Evolutionary conservation across 2,329 filamentous ascomycete genomes (phyloP), one percentile per base, ranked within the genome.

Genomic region (Pyrenochaeta sp.): DNA sequence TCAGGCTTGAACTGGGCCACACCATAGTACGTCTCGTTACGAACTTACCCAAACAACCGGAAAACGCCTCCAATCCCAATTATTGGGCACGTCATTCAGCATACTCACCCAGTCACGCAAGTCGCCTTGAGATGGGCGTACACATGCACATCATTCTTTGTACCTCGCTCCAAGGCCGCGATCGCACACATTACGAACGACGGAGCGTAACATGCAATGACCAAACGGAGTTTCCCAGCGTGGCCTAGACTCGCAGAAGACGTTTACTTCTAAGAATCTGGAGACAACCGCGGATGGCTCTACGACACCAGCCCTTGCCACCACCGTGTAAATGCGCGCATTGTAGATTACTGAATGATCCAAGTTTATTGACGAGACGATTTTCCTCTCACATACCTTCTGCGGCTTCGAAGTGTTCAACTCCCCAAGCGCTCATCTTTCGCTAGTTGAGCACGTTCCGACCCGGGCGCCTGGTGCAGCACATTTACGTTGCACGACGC

Each of bases 61-160:
- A 44, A 28, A 3, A 15, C 2, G 22, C 15, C 42, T 44, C 25
- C 25, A 27, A 44, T 44, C 24, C 25, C 7, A 7, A n/a, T 27
- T 19, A 13, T n/a, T 6, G n/a, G 28, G 8, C 24, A 34, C 45
- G 28, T 34, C n/a, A 36, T 15, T n/a, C 22, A 36, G 27, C 10
- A 1, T 34, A 12, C 15, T 32, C 30, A 43, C 9, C 13, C 24
- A 24, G 32, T 32, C 36, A 22, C 30, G 44, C 34, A 28, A 12
- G 13, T 34, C 24, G 49, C 50, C 49, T 7, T 28, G 34, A 19
- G 37, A 28, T 43, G 25, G 24, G 42, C 36, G 37, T 50, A 59
- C 49, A 44, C 40, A 59, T 56, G 53, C 53, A 56, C 39, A 53
- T 52, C 57, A 52, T 52, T 28, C 8, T 50, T 51, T 24, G 56